These are phyloP conservation scores for Diplodia corticola DNA, from an alignment of 2,329 filamentous ascomycete species.

Conservation along the genomic window DNA sequence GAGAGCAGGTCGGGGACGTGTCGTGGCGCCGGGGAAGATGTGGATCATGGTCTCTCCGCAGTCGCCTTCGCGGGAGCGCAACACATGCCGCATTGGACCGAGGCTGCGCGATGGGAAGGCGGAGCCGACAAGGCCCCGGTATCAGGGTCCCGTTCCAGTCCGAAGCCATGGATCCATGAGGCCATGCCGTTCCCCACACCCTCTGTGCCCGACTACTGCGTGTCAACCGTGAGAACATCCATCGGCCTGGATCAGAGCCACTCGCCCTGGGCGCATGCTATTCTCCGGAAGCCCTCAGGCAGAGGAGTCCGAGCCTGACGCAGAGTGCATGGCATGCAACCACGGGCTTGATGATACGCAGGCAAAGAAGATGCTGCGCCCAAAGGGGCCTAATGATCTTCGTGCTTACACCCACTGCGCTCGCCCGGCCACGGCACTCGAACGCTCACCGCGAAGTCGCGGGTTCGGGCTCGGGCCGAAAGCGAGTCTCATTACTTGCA, in stretches of 20 bases:
- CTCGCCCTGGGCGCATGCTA: neutral
- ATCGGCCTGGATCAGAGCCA: neutral
- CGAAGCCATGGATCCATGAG: neutral
- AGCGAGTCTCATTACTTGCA: neutral
- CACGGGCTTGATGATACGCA: neutral
- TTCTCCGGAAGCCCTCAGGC: neutral
- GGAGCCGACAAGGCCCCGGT: conserved; percentile 7
- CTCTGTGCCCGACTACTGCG: neutral
- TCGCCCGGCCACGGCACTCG: neutral
- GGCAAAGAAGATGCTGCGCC: neutral
- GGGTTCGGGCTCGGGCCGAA: neutral
- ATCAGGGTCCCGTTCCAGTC: conserved; percentile 12
- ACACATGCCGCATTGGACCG: conserved; percentile 19
- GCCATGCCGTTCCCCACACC: neutral
- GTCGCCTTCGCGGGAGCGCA: conserved; percentile 15
- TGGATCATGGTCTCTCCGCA: conserved; percentile 16
- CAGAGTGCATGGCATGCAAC: neutral
- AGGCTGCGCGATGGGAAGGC: conserved; percentile 12
- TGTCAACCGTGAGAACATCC: too few species aligned
- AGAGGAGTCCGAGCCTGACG: neutral
- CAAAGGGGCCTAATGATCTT: neutral
- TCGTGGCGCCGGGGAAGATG: conserved; percentile 16
- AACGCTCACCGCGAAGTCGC: neutral
- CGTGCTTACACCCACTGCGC: neutral
- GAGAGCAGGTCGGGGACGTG: neutral